Conservation (phyloP, 345 rosid species). For the Eucalyptus pauciflora region DNA sequence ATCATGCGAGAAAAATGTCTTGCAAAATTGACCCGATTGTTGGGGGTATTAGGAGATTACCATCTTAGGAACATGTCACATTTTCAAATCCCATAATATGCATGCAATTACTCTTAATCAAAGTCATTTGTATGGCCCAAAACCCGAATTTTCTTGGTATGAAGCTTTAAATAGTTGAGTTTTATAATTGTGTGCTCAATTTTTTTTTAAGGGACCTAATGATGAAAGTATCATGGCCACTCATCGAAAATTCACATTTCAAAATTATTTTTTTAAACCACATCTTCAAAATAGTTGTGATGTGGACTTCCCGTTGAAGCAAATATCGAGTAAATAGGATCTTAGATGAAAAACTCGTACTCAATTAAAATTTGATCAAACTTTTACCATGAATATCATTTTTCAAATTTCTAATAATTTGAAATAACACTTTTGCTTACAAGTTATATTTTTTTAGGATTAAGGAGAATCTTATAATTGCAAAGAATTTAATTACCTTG, state of each 20-base stretch:
- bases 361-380: not conserved
- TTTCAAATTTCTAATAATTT: not conserved
- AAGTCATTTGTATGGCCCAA: not conserved
- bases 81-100: not conserved
- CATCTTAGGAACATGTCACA: fast-evolving
- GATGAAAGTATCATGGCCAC: not conserved
- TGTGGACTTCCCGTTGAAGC: fast-evolving
- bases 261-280: too few species aligned
- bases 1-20: too few species aligned
- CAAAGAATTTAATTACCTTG: not conserved
- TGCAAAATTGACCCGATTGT: too few species aligned
- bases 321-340: not conserved
- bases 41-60: fast-evolving
- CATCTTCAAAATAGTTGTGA: not conserved
- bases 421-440: not conserved
- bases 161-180: not conserved
- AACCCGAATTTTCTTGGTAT: fast-evolving
- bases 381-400: not conserved
- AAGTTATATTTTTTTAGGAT: not conserved
- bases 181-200: too few species aligned
- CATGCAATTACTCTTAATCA: not conserved
- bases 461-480: not conserved
- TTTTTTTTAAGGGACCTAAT: not conserved
- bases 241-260: fast-evolving
- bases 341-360: not conserved